These are phyloP conservation scores for Suillus americanus DNA, from an alignment of 768 basidiomycete genomes.

Conservation along the genomic window DNA sequence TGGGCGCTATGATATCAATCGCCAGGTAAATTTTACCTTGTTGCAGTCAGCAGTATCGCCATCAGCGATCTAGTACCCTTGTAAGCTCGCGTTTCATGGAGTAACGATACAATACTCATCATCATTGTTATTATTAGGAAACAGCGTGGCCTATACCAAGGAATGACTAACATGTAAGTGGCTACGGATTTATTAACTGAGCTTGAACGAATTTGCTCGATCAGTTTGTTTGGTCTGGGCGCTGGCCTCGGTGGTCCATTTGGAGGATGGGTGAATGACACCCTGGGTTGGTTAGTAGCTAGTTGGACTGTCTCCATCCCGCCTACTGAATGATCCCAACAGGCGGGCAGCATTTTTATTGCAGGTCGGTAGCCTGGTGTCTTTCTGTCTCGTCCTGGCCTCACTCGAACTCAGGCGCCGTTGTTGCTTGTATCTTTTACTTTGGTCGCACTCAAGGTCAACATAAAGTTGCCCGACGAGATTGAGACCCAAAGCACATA, in stretches of 20 bases:
- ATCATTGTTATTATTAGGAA: slow-evolving; percentile 45
- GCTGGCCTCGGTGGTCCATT: slow-evolving; percentile 78
- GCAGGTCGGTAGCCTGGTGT: slow-evolving; percentile 52
- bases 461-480: slow-evolving; percentile 71
- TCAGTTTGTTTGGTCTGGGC: slow-evolving; percentile 81
- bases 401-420: slow-evolving; percentile 56
- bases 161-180: slow-evolving; percentile 82
- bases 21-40: slow-evolving; percentile 15
- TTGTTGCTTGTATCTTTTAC: slow-evolving; percentile 68
- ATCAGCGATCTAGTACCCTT: slow-evolving; percentile 89
- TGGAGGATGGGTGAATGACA: slow-evolving; percentile 85
- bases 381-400: slow-evolving; percentile 8
- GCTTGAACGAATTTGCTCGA: slow-evolving; percentile 14
- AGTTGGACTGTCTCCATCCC: background rate
- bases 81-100: slow-evolving; percentile 41
- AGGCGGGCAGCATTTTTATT: slow-evolving; percentile 87
- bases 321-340: slow-evolving; percentile 17
- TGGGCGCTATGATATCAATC: slow-evolving; percentile 11
- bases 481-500: slow-evolving; percentile 55
- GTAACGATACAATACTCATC: background rate
- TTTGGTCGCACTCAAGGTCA: slow-evolving; percentile 74
- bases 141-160: slow-evolving; percentile 89
- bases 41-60: slow-evolving; percentile 75
- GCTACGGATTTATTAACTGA: background rate
- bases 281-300: slow-evolving; percentile 72